Base-by-base conservation (phyloP, 768 basidiomycete genomes). In the Russula griseocarnosa region DNA sequence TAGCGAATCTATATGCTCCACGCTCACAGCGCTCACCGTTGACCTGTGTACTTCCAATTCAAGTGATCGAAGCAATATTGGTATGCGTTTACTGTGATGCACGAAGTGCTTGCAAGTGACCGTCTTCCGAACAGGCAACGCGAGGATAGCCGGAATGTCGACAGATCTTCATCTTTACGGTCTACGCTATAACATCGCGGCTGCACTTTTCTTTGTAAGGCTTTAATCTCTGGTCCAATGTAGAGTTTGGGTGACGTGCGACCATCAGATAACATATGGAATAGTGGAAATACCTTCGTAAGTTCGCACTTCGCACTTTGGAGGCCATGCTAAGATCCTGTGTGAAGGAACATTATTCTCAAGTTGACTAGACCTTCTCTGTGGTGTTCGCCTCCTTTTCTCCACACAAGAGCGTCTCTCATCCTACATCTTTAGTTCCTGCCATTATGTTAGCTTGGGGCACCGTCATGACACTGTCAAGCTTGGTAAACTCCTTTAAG, bases 81-180 rank as follows among this genome's bases (percentile, higher is more conserved):
- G 68, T 62, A 61, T 2, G 55, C 38, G 16, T 26, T 53, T 28
- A 18, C 3, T 3, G 38, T 34, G 13, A 46, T 6, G 8, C 30
- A 2, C 40, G 7, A 24, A 24, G 24, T 16, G 5, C 20, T 26
- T 13, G 4, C 28, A 30, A 14, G 24, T 42, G 24, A 20, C 42
- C 20, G 3, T n/a, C 38, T 46, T 38, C 34, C 10, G 11, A 34
- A 36, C 52, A 69, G 68, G 60, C 24, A 68, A 68, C 67, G 68
- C 68, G 40, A 73, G 71, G 70, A 75, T 83, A 28, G 80, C 81
- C 9, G 79, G 79, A 20, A 76, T 81, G 79, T 70, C 74, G 18
- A 66, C 58, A 1, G 78, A 81, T 62, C 67, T 77, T 51, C 30
- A 75, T 24, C 73, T 77, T 26, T 61, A 70, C 14, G 76, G 76